A percentile compares a stretch with the other conserved stretches of the same genome.
These are phyloP conservation scores for Persicaria tinctoria DNA, from an alignment of 148 eudicot genomes.

Conservation along the genomic window DNA sequence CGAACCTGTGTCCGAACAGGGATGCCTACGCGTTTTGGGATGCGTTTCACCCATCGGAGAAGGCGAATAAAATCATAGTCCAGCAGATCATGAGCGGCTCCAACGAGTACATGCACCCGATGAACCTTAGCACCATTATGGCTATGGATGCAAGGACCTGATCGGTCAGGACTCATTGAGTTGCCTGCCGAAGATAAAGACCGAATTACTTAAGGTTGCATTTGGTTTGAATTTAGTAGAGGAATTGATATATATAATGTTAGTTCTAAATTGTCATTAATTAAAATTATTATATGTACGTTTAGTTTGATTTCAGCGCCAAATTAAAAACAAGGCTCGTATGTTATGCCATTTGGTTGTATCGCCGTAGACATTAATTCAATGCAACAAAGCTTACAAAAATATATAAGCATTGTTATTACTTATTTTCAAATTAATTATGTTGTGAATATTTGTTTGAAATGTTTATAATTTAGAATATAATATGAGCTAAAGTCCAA, in stretches of 20 bases:
- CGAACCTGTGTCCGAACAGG: conserved; percentile 50
- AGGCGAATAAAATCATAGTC: conserved; percentile 50
- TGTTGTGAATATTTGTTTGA: too few relatives aligned
- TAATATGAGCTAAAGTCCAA: too few relatives aligned
- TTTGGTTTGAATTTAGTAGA: not conserved
- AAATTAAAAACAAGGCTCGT: not conserved
- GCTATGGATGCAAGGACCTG: conserved; percentile 31
- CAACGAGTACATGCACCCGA: conserved; percentile 55
- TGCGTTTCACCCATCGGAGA: conserved; percentile 64
- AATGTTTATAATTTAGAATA: too few relatives aligned
- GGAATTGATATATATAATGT: not conserved
- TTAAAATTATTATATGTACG: not conserved
- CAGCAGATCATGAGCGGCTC: conserved; percentile 46
- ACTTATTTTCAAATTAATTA: not conserved
- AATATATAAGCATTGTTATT: not conserved
- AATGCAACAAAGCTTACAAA: not conserved
- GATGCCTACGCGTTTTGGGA: conserved; percentile 67
- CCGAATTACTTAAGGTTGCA: not conserved
- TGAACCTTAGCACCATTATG: conserved; percentile 70
- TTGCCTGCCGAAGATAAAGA: not conserved
- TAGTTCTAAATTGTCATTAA: not conserved
- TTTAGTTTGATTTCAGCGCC: not conserved
- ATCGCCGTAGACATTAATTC: not conserved
- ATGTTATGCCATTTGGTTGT: conserved; percentile 5
- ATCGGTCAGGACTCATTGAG: not conserved